Evolutionary conservation across 805 yeast genomes (phyloP), one percentile per base, ranked within the genome.

Genomic region (Kazachstania taianensis): DNA sequence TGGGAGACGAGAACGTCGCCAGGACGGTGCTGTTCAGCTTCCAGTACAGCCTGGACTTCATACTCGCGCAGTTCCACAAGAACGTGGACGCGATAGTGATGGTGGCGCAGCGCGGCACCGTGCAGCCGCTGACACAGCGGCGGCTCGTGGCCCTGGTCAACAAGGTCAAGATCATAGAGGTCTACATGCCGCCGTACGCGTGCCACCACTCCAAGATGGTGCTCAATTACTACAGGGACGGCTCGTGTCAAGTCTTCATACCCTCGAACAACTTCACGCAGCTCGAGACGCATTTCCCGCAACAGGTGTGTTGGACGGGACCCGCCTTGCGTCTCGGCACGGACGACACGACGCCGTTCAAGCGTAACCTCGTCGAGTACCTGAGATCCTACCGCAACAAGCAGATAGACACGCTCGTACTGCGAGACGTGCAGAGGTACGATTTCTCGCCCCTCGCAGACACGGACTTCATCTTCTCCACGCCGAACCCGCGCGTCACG

Each of bases 141-240:
- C 29, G 2, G 2, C 53, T 46, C 22, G 32, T 15, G 33, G 2
- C 30, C 32, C 4, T 12, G 38, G 33, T 43, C 14, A 20, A 36
- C 12, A 49, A 46, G 26, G 16, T 51, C 5, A 35, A 41, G 16
- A 27, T 48, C 2, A 34, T 63, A 6, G 55, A 56, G 28, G 62
- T 69, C 1, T 7, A 32, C 2, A 59, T 63, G 62, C 56, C 61
- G 5, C 65, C 58, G 14, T 70, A 42, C 45, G 57, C 72, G 0
- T 62, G 69, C 3, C 86, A 80, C 52, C 89, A 80, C 51, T 67
- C 83, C 1, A 80, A 80, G 49, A 58, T 79, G 69, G 73, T 79
- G 65, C 57, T 80, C 10, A 78, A 78, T 46, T 59, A 69, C 39
- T 75, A 63, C 46, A 50, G 50, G 2, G 72, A 71, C 41, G 60